Conservation (phyloP, 495 filamentous ascomycete species). For the Aspergillus ellipticus region DNA sequence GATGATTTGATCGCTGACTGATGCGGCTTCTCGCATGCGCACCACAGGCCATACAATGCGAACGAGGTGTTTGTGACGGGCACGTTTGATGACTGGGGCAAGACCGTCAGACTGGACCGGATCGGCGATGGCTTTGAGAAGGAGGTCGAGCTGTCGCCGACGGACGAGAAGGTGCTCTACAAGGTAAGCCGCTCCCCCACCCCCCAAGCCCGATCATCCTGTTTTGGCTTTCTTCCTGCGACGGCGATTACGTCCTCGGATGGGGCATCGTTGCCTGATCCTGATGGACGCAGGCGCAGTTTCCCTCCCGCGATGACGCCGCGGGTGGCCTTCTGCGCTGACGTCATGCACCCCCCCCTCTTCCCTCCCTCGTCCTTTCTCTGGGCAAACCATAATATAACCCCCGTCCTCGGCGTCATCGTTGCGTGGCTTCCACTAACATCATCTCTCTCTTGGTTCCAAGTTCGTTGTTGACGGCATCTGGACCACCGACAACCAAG, state of each 20-base stretch:
- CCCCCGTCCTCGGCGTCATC: conserved; percentile 4
- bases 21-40: conserved; percentile 22
- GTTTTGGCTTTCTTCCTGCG: neutral
- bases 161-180: conserved; percentile 68
- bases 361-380: neutral
- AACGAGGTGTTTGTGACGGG: conserved; percentile 92
- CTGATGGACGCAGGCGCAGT: neutral
- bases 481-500: conserved; percentile 77
- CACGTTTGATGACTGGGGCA: conserved; percentile 91
- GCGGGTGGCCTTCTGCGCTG: conserved; percentile 18
- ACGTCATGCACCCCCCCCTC: conserved; percentile 26
- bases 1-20: conserved; percentile 29
- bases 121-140: conserved; percentile 69
- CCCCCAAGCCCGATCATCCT: too few relatives aligned
- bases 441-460: conserved; percentile 1
- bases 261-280: neutral
- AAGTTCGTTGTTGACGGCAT: conserved; percentile 90
- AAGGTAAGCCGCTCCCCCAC: conserved; percentile 70
- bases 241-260: neutral
- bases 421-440: conserved; percentile 14
- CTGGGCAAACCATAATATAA: conserved; percentile 23
- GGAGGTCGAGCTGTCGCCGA: conserved; percentile 62
- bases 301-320: conserved; percentile 26
- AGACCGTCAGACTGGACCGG: conserved; percentile 75
- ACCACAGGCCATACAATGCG: conserved; percentile 68